These are phyloP conservation scores for Aspergillus carbonarius DNA, from an alignment of 2,329 filamentous ascomycete genomes.

Conservation along the genomic window DNA sequence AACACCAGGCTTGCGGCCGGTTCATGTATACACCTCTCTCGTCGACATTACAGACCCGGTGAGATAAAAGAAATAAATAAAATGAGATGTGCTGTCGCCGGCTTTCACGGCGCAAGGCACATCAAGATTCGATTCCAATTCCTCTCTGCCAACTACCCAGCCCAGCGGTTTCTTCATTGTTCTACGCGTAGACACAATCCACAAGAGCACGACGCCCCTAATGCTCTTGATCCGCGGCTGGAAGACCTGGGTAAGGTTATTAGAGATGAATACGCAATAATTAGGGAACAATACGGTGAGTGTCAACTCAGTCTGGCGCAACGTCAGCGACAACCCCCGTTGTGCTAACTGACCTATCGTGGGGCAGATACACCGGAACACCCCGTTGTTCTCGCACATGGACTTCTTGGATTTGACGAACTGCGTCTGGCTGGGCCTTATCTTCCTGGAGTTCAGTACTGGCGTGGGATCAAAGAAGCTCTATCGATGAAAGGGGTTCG, in stretches of 20 bases:
- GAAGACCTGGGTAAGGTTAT: conserved; percentile 55
- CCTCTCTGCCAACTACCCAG: neutral
- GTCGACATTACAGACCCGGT: neutral
- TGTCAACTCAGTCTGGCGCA: neutral
- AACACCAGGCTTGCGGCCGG: neutral
- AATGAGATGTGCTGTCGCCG: conserved; percentile 22
- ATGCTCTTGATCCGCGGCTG: conserved; percentile 49
- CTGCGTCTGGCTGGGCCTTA: conserved; percentile 54
- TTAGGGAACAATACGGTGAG: conserved; percentile 59
- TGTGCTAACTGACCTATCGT: neutral
- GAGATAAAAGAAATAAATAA: conserved; percentile 7
- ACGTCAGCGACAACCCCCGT: neutral
- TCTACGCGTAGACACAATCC: conserved; percentile 15
- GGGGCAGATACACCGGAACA: conserved; percentile 49
- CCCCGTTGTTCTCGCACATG: conserved; percentile 63
- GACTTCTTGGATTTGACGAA: conserved; percentile 66
- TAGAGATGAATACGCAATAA: conserved; percentile 60
- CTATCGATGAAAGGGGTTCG: conserved; percentile 56
- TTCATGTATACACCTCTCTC: neutral
- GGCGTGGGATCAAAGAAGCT: conserved; percentile 63
- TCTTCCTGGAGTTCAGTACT: conserved; percentile 62
- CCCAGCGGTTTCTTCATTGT: conserved; percentile 18
- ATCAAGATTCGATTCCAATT: neutral
- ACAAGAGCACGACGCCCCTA: conserved; percentile 1
- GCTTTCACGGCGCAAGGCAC: conserved; percentile 1